These are phyloP conservation scores for Brassica rapa DNA, from an alignment of 345 rosid genomes.

Conservation along the genomic window DNA sequence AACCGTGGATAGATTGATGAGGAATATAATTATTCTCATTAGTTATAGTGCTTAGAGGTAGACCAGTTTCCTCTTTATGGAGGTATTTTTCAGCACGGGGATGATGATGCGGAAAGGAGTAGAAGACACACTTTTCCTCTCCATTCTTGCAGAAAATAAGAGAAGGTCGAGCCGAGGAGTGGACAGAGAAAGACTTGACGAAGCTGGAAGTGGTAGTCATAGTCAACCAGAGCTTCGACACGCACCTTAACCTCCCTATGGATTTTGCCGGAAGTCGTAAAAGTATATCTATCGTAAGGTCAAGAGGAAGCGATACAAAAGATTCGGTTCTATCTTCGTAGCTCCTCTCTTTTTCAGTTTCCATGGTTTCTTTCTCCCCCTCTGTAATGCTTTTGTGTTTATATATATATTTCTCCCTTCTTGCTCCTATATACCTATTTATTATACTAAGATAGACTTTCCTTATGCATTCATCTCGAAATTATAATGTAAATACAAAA, in stretches of 20 bases:
- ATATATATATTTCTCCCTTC: not conserved
- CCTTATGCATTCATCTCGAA: not conserved
- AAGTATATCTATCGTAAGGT: not conserved
- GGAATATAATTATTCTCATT: not conserved
- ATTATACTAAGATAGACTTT: not conserved
- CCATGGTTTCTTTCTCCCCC: no score
- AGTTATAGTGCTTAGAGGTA: not conserved
- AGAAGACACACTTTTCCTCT: not conserved
- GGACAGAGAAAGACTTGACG: not conserved
- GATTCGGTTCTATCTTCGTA: conserved; percentile 37
- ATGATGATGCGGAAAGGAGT: conserved; percentile 4
- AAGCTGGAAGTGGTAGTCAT: not conserved
- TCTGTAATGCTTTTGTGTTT: not conserved
- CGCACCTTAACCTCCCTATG: not conserved
- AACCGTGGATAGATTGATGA: not conserved
- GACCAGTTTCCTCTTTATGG: not conserved
- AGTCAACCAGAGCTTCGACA: not conserved
- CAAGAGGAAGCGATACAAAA: not conserved
- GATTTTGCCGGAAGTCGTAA: not conserved
- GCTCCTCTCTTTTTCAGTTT: not conserved
- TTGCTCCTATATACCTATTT: no score
- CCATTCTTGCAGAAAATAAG: not conserved
- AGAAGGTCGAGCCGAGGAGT: not conserved
- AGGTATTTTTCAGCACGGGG: not conserved
- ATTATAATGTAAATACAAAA: not conserved